These are phyloP conservation scores for Irpex sp. DNA, from an alignment of 1,284 basidiomycete genomes.

Conservation along the genomic window DNA sequence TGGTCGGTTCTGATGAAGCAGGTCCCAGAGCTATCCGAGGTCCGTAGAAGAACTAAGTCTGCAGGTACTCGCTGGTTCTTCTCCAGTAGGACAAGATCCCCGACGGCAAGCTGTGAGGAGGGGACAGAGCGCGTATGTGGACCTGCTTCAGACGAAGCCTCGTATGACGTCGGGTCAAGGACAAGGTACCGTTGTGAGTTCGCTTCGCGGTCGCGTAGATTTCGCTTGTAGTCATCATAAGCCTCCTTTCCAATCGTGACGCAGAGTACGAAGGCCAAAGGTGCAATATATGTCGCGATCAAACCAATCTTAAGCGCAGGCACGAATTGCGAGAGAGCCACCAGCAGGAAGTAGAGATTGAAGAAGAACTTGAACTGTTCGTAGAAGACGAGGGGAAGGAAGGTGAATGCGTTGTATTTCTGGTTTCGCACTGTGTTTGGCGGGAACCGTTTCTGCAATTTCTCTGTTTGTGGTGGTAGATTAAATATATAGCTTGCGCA, in stretches of 20 bases:
- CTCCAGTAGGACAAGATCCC: slow-evolving; percentile 88
- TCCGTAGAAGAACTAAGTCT: slow-evolving; percentile 87
- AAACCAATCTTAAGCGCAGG: slow-evolving; percentile 97
- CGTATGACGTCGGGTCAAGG: slow-evolving; percentile 48
- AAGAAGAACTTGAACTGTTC: slow-evolving; percentile 99
- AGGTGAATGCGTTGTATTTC: slow-evolving; percentile 94
- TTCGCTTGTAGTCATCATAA: slow-evolving; percentile 94
- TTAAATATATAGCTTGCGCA: background rate
- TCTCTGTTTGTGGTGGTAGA: slow-evolving; percentile 38
- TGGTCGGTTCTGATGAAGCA: slow-evolving; percentile 99
- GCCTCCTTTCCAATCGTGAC: slow-evolving; percentile 99
- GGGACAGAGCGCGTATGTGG: slow-evolving; percentile 75
- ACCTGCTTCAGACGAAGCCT: slow-evolving; percentile 25
- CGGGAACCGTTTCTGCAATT: slow-evolving; percentile 60
- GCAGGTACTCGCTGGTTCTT: slow-evolving; percentile 98
- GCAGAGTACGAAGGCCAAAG: slow-evolving; percentile 88
- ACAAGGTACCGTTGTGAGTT: slow-evolving; percentile 91
- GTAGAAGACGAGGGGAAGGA: slow-evolving; percentile 95
- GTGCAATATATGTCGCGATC: slow-evolving; percentile 94
- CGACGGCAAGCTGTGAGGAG: slow-evolving; percentile 85
- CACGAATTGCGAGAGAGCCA: slow-evolving; percentile 93
- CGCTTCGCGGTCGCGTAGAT: slow-evolving; percentile 87
- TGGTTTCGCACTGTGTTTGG: slow-evolving; percentile 95
- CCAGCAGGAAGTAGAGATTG: slow-evolving; percentile 97
- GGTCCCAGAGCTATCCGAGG: slow-evolving; percentile 82